Evolutionary conservation across 1,284 basidiomycete genomes (phyloP), one percentile per base, ranked within the genome.

Genomic region (Leccinum cinnamomeum): DNA sequence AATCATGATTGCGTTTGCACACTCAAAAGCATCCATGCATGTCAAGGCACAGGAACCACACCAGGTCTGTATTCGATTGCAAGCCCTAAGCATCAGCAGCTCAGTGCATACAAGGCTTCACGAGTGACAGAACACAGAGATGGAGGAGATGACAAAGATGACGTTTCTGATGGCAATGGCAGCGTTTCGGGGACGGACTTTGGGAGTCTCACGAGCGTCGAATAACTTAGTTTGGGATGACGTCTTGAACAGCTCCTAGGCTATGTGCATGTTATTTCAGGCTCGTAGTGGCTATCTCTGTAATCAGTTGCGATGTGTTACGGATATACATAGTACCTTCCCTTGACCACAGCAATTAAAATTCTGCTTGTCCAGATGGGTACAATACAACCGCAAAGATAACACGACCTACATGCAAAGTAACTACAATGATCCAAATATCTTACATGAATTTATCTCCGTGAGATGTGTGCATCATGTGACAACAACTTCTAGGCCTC

Each of bases 201-300:
- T 56, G 81, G 81, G 57, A 86, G 84, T 72, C 77, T 86, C 64
- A 86, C 85, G 10, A 85, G 84, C 68, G 81, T 87, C 58, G 85
- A 87, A 69, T 85, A 71, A 58, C 53, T 57, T 41, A n/a, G 53
- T 56, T 39, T 63, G 6, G 16, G 14, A 20, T 41, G 18, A 10
- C 25, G 53, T 58, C 25, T 58, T 39, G 48, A 50, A 53, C 53
- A 53, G 35, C 46, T 56, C 62, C 16, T 57, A n/a, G 5, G 33
- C n/a, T 58, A 58, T 54, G 35, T 61, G 53, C 54, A 56, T 44
- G 20, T 55, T 46, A 51, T 56, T 57, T 62, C 46, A 20, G 48
- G 50, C 12, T 37, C 25, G 55, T 48, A 7, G n/a, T n/a, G 60
- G 25, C 53, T 56, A n/a, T 28, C 30, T 33, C 16, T 58, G 54